A percentile compares a stretch with the other conserved stretches of the same genome.
These are phyloP conservation scores for Leccinum angustisporum DNA, from an alignment of 1,284 basidiomycete genomes.

Conservation along the genomic window DNA sequence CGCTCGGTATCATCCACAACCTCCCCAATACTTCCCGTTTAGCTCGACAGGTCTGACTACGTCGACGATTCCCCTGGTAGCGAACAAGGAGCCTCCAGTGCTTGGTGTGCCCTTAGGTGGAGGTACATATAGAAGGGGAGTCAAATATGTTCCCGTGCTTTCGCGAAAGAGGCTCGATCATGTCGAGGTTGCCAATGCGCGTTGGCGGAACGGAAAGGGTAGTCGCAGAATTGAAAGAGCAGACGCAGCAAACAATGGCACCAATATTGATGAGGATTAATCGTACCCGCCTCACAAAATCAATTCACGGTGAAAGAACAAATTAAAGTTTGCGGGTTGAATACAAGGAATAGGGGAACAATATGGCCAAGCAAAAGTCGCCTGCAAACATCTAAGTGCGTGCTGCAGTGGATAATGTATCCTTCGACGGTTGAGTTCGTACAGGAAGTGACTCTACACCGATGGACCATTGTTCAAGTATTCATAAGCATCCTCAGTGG, in stretches of 20 bases:
- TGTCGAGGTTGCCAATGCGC: slow-evolving; percentile 73
- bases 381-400: slow-evolving; percentile 12
- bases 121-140: slow-evolving; percentile 58
- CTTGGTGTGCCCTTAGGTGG: slow-evolving; percentile 73
- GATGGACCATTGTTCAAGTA: slow-evolving; percentile 54
- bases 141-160: slow-evolving; percentile 68
- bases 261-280: slow-evolving; percentile 13
- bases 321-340: slow-evolving; percentile 20
- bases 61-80: slow-evolving; percentile 27
- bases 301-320: slow-evolving; percentile 3
- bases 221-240: slow-evolving; percentile 27
- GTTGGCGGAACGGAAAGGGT: slow-evolving; percentile 72
- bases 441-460: slow-evolving; percentile 18
- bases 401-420: slow-evolving; percentile 7
- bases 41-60: slow-evolving; percentile 28
- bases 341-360: slow-evolving; percentile 16
- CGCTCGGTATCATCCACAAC: slow-evolving; percentile 43
- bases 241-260: neutral
- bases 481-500: slow-evolving; percentile 66
- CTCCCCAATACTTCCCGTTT: slow-evolving; percentile 37
- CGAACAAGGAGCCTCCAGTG: slow-evolving; percentile 26
- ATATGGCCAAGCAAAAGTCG: slow-evolving; percentile 24
- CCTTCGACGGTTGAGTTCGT: slow-evolving; percentile 3
- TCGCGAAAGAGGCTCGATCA: slow-evolving; percentile 65
- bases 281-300: neutral